These are phyloP conservation scores for Phallus indusiatus DNA, from an alignment of 768 basidiomycete species.

Conservation along the genomic window DNA sequence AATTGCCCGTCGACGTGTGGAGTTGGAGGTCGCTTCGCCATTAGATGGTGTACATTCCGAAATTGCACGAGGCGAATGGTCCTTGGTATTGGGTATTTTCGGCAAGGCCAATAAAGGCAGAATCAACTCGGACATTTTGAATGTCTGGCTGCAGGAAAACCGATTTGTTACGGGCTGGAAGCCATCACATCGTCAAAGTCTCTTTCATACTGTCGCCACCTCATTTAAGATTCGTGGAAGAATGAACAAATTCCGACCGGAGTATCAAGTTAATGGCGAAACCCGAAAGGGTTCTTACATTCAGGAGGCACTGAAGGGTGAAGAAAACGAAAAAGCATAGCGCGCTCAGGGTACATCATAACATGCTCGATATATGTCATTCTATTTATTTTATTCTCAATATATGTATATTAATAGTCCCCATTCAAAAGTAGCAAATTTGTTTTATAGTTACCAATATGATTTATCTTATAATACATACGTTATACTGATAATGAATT, in stretches of 20 bases:
- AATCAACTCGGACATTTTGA: neutral
- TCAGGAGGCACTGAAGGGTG: neutral
- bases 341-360: no score
- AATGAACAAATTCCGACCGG: neutral
- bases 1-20: neutral
- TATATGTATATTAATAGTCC: no score
- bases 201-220: neutral
- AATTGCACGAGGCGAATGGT: constrained; percentile 50
- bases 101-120: constrained; percentile 14
- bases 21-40: constrained; percentile 11
- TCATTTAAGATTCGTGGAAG: neutral
- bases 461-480: no score
- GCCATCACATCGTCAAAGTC: constrained; percentile 13
- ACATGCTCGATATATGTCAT: no score
- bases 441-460: no score
- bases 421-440: no score
- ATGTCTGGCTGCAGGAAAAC: constrained; percentile 51
- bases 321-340: neutral
- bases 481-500: no score
- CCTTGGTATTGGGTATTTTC: constrained; percentile 50
- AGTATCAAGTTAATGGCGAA: neutral
- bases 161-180: constrained; percentile 51
- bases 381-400: no score
- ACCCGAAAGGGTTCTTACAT: neutral
- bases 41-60: constrained; percentile 37